Conservation (phyloP, 306 rosid species). For the Ormosia semicastrata region DNA sequence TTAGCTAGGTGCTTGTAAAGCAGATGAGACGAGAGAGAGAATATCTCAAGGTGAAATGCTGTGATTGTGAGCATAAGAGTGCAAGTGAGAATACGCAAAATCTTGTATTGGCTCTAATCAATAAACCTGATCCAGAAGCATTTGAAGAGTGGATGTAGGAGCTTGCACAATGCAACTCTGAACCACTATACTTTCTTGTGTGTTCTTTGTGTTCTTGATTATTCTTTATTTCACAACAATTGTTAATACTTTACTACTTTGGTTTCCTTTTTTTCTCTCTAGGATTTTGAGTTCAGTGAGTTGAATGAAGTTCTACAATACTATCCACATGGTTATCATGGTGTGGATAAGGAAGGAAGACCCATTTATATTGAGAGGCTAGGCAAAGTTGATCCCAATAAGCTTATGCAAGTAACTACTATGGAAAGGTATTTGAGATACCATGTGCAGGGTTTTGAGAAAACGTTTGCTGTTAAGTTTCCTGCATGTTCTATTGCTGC, state of each 20-base stretch:
- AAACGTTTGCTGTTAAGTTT: constrained; percentile 72
- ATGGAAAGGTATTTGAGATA: constrained; percentile 75
- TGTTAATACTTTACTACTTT: constrained; percentile 1
- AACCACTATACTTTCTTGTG: too few species aligned
- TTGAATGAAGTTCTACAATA: constrained; percentile 62
- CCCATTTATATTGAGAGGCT: constrained; percentile 87
- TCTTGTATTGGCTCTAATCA: too few species aligned
- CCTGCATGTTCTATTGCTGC: constrained; percentile 95
- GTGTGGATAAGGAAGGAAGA: constrained; percentile 90
- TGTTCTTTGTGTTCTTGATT: too few species aligned
- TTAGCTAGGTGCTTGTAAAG: too few species aligned
- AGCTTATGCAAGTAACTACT: constrained; percentile 78
- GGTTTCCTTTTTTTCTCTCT: constrained; percentile 21
- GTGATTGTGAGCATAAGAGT: too few species aligned
- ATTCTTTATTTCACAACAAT: too few species aligned
- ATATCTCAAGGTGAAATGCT: too few species aligned
- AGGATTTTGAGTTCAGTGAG: constrained; percentile 88
- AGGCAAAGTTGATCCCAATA: constrained; percentile 82
- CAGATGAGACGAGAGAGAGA: too few species aligned
- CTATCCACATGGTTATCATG: constrained; percentile 93
- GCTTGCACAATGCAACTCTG: too few species aligned
- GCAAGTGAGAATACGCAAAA: too few species aligned
- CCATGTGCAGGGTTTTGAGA: constrained; percentile 91
- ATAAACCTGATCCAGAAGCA: too few species aligned
- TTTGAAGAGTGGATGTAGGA: too few species aligned